phyloP scores from a whole-genome alignment of 139 green algal species.

The Volvox reticuliferus region DNA sequence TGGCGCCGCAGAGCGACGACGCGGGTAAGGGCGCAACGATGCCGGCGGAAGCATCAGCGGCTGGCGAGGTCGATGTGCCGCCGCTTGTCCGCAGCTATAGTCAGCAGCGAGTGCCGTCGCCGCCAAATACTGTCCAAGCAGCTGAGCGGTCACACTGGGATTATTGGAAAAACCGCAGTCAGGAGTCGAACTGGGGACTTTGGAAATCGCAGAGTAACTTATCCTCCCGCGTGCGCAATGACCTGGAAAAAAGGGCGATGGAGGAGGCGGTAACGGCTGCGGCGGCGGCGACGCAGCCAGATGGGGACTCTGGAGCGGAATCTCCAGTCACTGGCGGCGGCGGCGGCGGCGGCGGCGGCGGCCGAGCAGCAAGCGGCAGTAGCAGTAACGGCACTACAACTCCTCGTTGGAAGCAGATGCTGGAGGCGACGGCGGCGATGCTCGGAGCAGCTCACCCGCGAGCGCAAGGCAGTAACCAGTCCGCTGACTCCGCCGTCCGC shows the following conservation, averaged over 20 bases:
- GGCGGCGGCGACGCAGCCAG: neutral
- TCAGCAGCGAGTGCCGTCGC: neutral
- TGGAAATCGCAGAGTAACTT: conserved; percentile 1
- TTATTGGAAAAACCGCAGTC: conserved; percentile 4
- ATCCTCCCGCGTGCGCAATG: neutral
- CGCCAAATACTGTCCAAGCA: neutral
- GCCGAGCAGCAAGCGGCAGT: neutral
- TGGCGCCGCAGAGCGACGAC: neutral
- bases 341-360: neutral
- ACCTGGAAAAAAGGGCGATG: neutral
- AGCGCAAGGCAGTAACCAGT: neutral
- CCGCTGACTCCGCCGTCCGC: too few relatives aligned
- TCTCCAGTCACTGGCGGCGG: neutral
- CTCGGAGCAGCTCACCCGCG: neutral
- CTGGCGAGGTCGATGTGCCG: too few relatives aligned
- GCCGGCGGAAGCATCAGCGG: neutral
- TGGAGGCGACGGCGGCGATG: neutral
- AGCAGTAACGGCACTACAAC: neutral
- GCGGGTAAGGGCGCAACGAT: neutral
- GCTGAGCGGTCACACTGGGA: neutral
- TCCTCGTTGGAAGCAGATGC: neutral
- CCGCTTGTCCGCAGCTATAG: neutral
- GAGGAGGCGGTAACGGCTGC: neutral
- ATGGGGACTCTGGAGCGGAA: neutral
- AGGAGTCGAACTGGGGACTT: neutral